Base-by-base conservation (phyloP, 805 yeast species). In the Schizosaccharomyces osmophilus region DNA sequence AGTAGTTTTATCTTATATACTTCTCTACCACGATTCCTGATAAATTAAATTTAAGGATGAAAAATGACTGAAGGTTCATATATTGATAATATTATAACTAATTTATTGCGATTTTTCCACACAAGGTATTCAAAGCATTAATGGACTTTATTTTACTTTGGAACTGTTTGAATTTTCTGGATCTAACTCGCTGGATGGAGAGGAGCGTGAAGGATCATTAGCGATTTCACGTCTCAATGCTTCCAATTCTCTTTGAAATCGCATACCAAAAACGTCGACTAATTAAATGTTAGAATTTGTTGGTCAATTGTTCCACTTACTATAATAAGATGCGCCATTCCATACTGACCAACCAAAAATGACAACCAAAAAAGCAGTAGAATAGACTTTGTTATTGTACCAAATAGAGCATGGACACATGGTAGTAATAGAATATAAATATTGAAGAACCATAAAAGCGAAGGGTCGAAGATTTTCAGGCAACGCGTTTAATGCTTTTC, bases 281-380 rank as follows among this genome's bases (percentile, higher is more conserved):
- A 29, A 5, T 24, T 1, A 11, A 9, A 4, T 22, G 19, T 29
- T 24, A 29, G 26, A 11, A 51, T 8, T 51, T 51, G 22, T n/a
- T 5, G 3, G 24, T 1, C 26, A 24, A 51, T 24, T 51, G n/a
- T 3, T n/a, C 5, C 26, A 51, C 57, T 24, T 51, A 51, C 57
- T 29, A 70, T 90, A 90, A 69, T 87, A 90, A 0, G 95, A 87
- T 1, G 97, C 98, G 36, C 98, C 98, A 66, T 93, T 89, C 70
- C 84, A 87, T 54, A 88, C 77, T 1, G 97, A 94, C 70, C 80
- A 78, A 58, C 82, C 70, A 66, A 89, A 88, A n/a, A 90, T 86
- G 60, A 78, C 76, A 1, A 80, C 72, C 64, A 90, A 77, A 68
- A 88, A 89, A 0, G 76, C 65, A 0, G 83, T 79, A 31, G 93